A percentile compares a stretch with the other conserved stretches of the same genome.
Evolutionary conservation across 805 yeast species (phyloP).

Genomic region (Metschnikowia baotianmanensis): DNA sequence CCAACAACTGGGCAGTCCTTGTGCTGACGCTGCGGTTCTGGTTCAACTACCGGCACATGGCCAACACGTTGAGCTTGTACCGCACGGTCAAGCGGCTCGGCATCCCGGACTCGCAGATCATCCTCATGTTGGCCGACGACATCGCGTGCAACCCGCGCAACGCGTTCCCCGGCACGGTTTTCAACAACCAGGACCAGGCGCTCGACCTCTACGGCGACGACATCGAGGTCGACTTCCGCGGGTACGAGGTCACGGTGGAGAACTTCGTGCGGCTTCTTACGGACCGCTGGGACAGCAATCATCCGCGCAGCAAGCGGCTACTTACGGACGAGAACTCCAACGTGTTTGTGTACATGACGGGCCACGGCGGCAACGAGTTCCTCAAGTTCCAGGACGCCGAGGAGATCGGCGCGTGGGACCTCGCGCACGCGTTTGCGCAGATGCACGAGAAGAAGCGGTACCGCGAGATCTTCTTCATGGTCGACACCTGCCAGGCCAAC

Average conservation of each 20-base stretch:
- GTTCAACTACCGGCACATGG: constrained; percentile 98
- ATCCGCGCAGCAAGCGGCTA: constrained; percentile 87
- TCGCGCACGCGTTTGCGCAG: constrained; percentile 95
- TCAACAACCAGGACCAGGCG: constrained; percentile 88
- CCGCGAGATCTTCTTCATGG: constrained; percentile 94
- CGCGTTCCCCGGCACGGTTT: constrained; percentile 93
- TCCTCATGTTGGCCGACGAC: constrained; percentile 94
- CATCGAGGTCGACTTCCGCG: constrained; percentile 94
- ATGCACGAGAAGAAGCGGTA: constrained; percentile 96
- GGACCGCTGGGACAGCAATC: constrained; percentile 93
- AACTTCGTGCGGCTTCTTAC: constrained; percentile 90
- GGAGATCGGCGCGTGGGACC: constrained; percentile 90
- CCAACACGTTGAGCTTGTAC: constrained; percentile 90
- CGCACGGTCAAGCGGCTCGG: constrained; percentile 95
- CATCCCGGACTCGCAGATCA: constrained; percentile 96
- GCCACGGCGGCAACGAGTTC: constrained; percentile 98
- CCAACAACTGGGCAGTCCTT: constrained; percentile 78
- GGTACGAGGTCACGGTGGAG: constrained; percentile 97
- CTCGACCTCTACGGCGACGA: constrained; percentile 91
- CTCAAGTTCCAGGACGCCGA: constrained; percentile 98
- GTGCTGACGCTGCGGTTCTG: constrained; percentile 96
- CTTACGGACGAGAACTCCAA: constrained; percentile 93
- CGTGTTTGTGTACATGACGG: constrained; percentile 92
- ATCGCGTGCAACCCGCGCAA: constrained; percentile 96
- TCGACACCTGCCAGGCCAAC: constrained; percentile 98